These are phyloP conservation scores for Pestalotiopsis sp. DNA, from an alignment of 2,329 filamentous ascomycete species.

Conservation along the genomic window DNA sequence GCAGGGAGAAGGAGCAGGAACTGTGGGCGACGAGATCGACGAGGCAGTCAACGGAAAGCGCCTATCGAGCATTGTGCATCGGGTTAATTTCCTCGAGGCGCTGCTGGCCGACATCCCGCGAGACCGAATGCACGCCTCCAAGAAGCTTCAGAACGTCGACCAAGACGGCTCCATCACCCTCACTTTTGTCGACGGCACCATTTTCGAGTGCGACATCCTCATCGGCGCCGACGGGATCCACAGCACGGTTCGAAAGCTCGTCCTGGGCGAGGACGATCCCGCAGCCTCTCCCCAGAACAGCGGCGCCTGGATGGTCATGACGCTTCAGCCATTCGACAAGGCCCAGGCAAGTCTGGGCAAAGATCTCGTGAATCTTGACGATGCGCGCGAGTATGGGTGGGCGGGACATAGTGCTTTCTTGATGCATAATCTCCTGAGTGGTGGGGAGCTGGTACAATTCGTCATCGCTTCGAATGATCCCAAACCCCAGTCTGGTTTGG, in stretches of 20 bases:
- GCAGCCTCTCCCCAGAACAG: slow-evolving; percentile 22
- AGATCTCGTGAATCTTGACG: slow-evolving; percentile 16
- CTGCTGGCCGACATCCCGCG: slow-evolving; percentile 18
- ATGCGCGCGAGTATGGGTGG: slow-evolving; percentile 27
- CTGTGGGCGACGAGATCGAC: not conserved
- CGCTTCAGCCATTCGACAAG: slow-evolving; percentile 20
- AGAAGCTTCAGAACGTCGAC: slow-evolving; percentile 20
- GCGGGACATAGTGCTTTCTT: slow-evolving; percentile 18
- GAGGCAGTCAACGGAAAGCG: slow-evolving; percentile 10
- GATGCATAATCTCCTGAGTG: slow-evolving; percentile 21
- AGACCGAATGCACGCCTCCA: slow-evolving; percentile 24
- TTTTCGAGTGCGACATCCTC: slow-evolving; percentile 35
- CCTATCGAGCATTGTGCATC: slow-evolving; percentile 21
- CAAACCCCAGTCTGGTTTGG: slow-evolving; percentile 8
- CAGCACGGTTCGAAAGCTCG: slow-evolving; percentile 36
- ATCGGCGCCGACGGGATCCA: slow-evolving; percentile 25
- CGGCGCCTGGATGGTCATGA: slow-evolving; percentile 24
- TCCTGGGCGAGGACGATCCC: slow-evolving; percentile 29
- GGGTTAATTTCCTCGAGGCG: slow-evolving; percentile 19
- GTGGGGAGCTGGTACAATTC: slow-evolving; percentile 23
- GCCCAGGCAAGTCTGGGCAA: slow-evolving; percentile 21
- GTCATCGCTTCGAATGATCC: slow-evolving; percentile 20
- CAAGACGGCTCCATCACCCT: slow-evolving; percentile 15
- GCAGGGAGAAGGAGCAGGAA: slow-evolving; percentile 17
- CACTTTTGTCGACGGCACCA: slow-evolving; percentile 22